Percentiles rank a stretch among this genome's conserved stretches.
These are phyloP conservation scores for Rhodosporidiobolus sp. DNA, from an alignment of 768 basidiomycete genomes.

Conservation along the genomic window DNA sequence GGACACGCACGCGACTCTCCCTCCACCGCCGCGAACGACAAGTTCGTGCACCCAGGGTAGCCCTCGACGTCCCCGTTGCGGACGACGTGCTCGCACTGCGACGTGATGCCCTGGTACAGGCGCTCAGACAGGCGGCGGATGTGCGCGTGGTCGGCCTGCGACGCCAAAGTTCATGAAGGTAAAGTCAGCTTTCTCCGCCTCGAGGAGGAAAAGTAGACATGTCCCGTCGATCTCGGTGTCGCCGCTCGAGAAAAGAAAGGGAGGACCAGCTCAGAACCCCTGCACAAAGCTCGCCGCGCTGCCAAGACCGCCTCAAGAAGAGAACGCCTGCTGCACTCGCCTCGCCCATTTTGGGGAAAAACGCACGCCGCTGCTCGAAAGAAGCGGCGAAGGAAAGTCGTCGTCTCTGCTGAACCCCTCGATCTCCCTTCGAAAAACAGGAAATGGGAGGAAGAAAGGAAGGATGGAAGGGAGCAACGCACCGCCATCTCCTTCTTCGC, in stretches of 20 bases:
- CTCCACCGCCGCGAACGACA: slow-evolving; percentile 26
- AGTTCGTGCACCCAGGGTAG: slow-evolving; percentile 73
- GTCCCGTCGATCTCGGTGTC: too few species aligned
- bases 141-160: slow-evolving; percentile 73
- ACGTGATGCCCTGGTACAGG: slow-evolving; percentile 73
- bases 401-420: slow-evolving; percentile 15
- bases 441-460: background rate
- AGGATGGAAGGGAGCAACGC: slow-evolving; percentile 52
- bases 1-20: slow-evolving; percentile 30
- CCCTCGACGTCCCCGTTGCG: slow-evolving; percentile 89
- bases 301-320: background rate
- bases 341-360: slow-evolving; percentile 7
- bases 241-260: background rate
- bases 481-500: slow-evolving; percentile 89
- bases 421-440: background rate
- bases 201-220: background rate
- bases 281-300: slow-evolving; percentile 69
- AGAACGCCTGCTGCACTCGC: slow-evolving; percentile 15
- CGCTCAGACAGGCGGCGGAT: slow-evolving; percentile 73
- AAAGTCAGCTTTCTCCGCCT: background rate
- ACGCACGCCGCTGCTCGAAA: background rate
- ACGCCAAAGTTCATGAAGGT: slow-evolving; percentile 1
- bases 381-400: background rate
- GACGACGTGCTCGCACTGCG: slow-evolving; percentile 81
- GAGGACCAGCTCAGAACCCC: slow-evolving; percentile 69